phyloP scores from a whole-genome alignment of 352 stramenopile species.

The Phytophthora capsici region DNA sequence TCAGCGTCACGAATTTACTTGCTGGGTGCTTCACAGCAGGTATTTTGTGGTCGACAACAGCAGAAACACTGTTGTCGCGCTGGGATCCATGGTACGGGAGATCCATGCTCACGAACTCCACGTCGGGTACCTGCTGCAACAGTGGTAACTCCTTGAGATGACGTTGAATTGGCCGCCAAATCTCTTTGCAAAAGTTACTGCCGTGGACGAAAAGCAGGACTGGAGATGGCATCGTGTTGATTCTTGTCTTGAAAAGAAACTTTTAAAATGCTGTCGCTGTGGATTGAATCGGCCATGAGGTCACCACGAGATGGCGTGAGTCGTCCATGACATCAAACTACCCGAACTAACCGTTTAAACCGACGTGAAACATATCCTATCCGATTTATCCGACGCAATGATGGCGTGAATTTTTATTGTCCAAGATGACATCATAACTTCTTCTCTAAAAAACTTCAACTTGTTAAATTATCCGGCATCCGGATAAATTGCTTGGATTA shows the following conservation, averaged over 20 bases:
- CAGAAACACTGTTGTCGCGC: conserved; percentile 39
- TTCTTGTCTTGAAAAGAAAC: background rate
- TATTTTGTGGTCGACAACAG: conserved; percentile 18
- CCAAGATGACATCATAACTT: conserved; percentile 1
- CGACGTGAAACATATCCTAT: background rate
- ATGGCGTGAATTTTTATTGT: background rate
- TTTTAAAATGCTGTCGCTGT: background rate
- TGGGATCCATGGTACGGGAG: conserved; percentile 46
- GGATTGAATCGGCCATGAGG: background rate
- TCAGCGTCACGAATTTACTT: conserved; percentile 30
- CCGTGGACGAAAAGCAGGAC: conserved; percentile 36
- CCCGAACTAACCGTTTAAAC: background rate
- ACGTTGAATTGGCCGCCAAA: conserved; percentile 43
- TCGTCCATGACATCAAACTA: background rate
- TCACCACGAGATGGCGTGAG: conserved; percentile 14
- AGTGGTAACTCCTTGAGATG: conserved; percentile 31
- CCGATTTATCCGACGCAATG: background rate
- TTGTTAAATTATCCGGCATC: background rate
- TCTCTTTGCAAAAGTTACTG: conserved; percentile 49
- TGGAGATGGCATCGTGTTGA: background rate
- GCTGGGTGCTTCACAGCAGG: conserved; percentile 33
- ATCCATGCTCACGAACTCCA: conserved; percentile 34
- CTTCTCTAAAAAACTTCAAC: background rate
- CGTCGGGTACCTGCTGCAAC: conserved; percentile 8
- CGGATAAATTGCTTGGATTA: too few species aligned